Base-by-base conservation (phyloP, 352 stramenopile species). In the Phytophthora boehmeriae region DNA sequence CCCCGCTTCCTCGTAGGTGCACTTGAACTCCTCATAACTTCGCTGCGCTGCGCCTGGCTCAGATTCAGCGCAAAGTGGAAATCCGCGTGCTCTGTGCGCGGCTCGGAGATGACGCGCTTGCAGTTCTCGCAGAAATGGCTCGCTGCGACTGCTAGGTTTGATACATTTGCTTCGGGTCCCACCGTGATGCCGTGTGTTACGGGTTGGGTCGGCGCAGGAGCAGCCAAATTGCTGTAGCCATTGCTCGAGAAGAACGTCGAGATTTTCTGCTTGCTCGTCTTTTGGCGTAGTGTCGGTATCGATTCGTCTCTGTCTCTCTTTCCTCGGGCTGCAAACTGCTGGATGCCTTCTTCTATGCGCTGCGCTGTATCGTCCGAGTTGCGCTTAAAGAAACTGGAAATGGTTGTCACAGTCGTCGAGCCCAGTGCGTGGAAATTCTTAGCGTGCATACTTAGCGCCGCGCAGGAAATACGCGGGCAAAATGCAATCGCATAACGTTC, bases 341-440 rank as follows among this genome's bases (percentile, higher is more conserved):
- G 65, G 11, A 68, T 30, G 17, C 64, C 59, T 14, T 64, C 32
- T 30, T 80, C 67, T 20, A 73, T 65, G 8, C 58, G 50, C 38
- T 71, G 57, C 20, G 43, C 54, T 13, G 30, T 36, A 14, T 68
- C 44, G 1, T 54, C 27, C 2, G 32, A 4, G 47, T 52, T 53
- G 45, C 86, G 86, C 35, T 71, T 76, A 51, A 92, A 92, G 57
- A 88, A 93, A 14, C 72, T 89, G 1, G 80, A 90, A 43, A 92
- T 93, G 53, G 66, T 90, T 9, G 71, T 54, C 16, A 72, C 62
- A 16, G 50, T 44, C 43, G 68, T 46, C 11, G 63, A 77, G 30
- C 79, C 74, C 27, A 90, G 66, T 1, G 77, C 44, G 25, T 88
- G 68, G 43, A 95, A 95, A 47, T 89, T 83, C 62, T 89, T 92